Evolutionary conservation across 2,329 filamentous ascomycete species (phyloP), one percentile per base, ranked within the genome.

Genomic region (Penicillium sp.): DNA sequence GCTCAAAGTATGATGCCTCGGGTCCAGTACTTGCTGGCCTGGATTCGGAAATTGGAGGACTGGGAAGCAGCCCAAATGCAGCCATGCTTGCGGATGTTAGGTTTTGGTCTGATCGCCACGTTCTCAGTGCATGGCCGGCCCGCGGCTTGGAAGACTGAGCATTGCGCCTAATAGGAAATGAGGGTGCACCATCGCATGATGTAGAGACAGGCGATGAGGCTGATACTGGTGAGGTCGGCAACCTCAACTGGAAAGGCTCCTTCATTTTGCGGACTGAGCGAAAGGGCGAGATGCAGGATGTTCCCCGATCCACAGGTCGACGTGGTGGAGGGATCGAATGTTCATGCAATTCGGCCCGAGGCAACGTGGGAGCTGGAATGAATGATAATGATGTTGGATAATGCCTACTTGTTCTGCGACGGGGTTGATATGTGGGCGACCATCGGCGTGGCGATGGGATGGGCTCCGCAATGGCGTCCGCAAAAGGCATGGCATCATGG

Each of bases 231-330:
- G 75, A 77, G 6, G 66, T 57, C 8, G 75, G 75, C 13, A 78
- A 66, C 57, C 71, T 73, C 16, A 78, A 61, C 42, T 75, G 75
- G 38, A 78, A 77, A 14, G 76, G 75, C 53, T 77, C 70, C 49
- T 77, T 78, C 76, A 78, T 78, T 59, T 64, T 73, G 19, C 73
- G 71, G 10, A 78, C 76, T 1, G 76, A 78, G 16, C 76, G 75
- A 56, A 78, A 78, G 0, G 76, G 76, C 11, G 76, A 78, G 40
- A 76, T 68, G 22, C 62, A 71, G 49, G 68, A 59, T 10, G 68
- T 59, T 0, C 57, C 64, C 6, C 74, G 71, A 16, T 74, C 73
- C 38, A 63, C 60, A 26, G 69, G 63, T 28, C 73, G 67, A 58
- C 70, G 65, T 25, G 66, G 53, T 38, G 70, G 64, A 13, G 69